Evolutionary conservation across 2,329 filamentous ascomycete genomes (phyloP).

Genomic region (Phaeosphaeria sp.): DNA sequence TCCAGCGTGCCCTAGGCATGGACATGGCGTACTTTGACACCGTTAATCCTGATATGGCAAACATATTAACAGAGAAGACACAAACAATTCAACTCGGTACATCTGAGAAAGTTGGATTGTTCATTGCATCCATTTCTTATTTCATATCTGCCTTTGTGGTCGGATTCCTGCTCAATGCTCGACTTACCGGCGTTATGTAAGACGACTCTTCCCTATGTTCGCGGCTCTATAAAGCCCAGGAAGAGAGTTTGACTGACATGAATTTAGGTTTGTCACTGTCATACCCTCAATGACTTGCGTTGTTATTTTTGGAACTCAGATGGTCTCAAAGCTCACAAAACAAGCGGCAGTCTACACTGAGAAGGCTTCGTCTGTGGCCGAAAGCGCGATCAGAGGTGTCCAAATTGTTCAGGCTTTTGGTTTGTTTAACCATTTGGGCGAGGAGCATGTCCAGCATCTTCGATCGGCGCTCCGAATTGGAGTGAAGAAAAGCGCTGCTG

Average conservation of each 20-base stretch:
- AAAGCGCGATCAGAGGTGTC: constrained; percentile 54
- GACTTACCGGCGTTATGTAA: constrained; percentile 51
- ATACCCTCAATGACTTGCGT: constrained; percentile 57
- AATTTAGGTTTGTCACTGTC: constrained; percentile 49
- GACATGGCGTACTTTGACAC: constrained; percentile 61
- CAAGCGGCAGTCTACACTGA: constrained; percentile 48
- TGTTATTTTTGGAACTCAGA: constrained; percentile 51
- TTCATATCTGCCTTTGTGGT: constrained; percentile 55
- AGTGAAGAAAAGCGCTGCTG: constrained; percentile 49
- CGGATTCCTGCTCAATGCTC: constrained; percentile 53
- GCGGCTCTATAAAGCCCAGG: background rate
- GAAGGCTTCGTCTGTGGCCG: constrained; percentile 53
- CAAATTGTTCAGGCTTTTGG: constrained; percentile 58
- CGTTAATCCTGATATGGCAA: constrained; percentile 57
- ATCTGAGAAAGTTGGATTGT: constrained; percentile 56
- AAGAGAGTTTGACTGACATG: constrained; percentile 6
- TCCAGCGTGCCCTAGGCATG: constrained; percentile 57
- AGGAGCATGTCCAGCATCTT: constrained; percentile 46
- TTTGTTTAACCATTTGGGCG: constrained; percentile 49
- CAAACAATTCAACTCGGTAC: constrained; percentile 55
- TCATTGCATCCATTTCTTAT: constrained; percentile 54
- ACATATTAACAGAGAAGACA: constrained; percentile 53
- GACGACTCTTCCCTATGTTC: background rate
- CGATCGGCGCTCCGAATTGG: constrained; percentile 44
- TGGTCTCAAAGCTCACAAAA: constrained; percentile 50